These are phyloP conservation scores for Penicillium macrosclerotiorum DNA, from an alignment of 495 filamentous ascomycete species.

Conservation along the genomic window DNA sequence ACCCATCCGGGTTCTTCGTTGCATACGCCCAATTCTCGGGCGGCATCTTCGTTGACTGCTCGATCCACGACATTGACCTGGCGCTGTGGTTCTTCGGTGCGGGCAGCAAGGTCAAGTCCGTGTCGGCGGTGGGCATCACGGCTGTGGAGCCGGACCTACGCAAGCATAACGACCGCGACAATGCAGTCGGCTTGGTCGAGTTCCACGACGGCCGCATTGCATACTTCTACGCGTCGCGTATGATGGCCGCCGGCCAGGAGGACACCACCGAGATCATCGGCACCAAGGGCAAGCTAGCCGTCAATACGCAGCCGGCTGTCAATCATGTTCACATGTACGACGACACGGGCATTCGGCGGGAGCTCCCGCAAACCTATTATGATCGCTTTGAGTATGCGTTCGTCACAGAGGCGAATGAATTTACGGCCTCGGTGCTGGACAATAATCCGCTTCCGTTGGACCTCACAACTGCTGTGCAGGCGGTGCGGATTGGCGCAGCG, in stretches of 20 bases:
- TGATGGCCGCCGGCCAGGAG: constrained; percentile 62
- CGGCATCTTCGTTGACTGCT: constrained; percentile 59
- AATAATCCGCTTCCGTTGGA: constrained; percentile 51
- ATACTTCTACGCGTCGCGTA: constrained; percentile 56
- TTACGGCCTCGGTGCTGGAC: constrained; percentile 54
- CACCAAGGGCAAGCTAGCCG: constrained; percentile 55
- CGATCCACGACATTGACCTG: constrained; percentile 57
- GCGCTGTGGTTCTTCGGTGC: constrained; percentile 55
- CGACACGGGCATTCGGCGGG: constrained; percentile 45
- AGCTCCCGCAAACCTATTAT: constrained; percentile 59
- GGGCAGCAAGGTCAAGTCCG: constrained; percentile 41
- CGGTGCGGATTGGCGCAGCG: constrained; percentile 58
- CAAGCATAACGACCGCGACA: constrained; percentile 56
- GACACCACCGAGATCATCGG: constrained; percentile 64
- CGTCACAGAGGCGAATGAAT: constrained; percentile 61
- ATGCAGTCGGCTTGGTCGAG: constrained; percentile 60
- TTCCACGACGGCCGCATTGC: constrained; percentile 59
- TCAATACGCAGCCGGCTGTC: constrained; percentile 52
- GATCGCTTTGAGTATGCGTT: constrained; percentile 63
- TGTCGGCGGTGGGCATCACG: constrained; percentile 49
- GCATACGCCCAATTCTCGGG: constrained; percentile 49
- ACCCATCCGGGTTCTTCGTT: constrained; percentile 52
- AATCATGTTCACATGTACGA: constrained; percentile 55
- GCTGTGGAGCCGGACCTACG: constrained; percentile 56
- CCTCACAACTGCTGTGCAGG: constrained; percentile 53